Base-by-base conservation (phyloP, 2,329 filamentous ascomycete genomes). In the Pezicula carpinea region DNA sequence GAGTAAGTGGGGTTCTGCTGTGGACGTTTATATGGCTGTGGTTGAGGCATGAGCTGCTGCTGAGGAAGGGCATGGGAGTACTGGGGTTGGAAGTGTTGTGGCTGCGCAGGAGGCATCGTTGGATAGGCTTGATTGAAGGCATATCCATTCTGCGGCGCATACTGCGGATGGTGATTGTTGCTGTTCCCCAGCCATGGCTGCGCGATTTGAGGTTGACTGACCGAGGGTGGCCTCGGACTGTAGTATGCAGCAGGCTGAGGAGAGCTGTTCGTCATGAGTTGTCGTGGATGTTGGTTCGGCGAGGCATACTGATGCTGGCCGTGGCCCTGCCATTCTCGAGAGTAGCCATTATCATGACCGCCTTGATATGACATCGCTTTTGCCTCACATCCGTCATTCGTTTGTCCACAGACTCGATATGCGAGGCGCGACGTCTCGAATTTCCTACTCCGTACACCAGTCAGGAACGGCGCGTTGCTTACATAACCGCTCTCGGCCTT, bases 341-440 rank as follows among this genome's bases (percentile, higher is more conserved):
- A 59, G 44, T 56, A 59, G 47, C 51, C 51, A 50, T 58, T 53
- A 13, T 49, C 39, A 49, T 50, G 54, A 32, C 53, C 54, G 40
- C 59, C 59, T 50, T 55, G 52, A 50, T 59, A 60, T 34, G 58
- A 57, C 58, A 61, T 61, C 22, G 19, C 45, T 49, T 34, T 22
- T 21, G 32, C 45, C 10, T 23, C 46, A 19, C 31, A 26, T 17
- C 26, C 11, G 15, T 21, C 44, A 39, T 33, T 21, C 26, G 36
- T n/a, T 19, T 41, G 22, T 39, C 17, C 14, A 14, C 39, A 5
- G 39, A 18, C 21, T 29, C n/a, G 15, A 32, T 29, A 15, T 34
- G 3, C 21, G 31, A 26, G 22, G 23, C 39, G 18, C 26, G 26
- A 29, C 26, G 26, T 29, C 26, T 29, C 26, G 15, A 43, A 43